Evolutionary conservation across 169 alveolate genomes (phyloP), one percentile per base, ranked within the genome.

Genomic region (Plasmodium gallinaceum): DNA sequence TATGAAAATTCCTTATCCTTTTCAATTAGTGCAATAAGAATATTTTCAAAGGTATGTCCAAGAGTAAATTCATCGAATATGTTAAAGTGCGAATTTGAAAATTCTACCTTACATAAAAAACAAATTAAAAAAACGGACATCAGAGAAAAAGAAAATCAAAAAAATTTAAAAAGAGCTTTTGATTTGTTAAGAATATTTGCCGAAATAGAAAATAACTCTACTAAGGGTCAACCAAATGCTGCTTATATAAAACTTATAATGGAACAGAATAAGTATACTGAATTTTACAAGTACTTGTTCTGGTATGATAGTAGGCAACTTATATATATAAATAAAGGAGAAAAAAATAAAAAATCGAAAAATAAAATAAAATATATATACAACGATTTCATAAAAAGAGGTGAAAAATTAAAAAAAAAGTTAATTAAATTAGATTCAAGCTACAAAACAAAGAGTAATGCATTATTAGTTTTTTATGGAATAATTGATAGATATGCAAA

Each of bases 21-120:
- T 70, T 20, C 86, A 60, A n/a, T 37, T 48, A 83, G 69, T 70
- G 91, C 86, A 42, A 48, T 83, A 32, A 66, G 91, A 62, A 46
- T 83, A 69, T 83, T 83, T 72, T 83, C 91, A 39, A 66, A 66
- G 46, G 91, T 83, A n/a, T 83, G 91, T 18, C 91, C 91, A 37
- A 83, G 65, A 46, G 43, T 46, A 54, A 48, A 32, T 18, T 37
- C 60, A 26, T 26, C 57, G 7, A 69, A 70, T 69, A 20, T 46
- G 10, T 32, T 83, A 16, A 54, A 6, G 12, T 83, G 91, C 32
- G 64, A 70, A 5, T 83, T 83, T 83, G 91, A 83, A 54, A 16
- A 83, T n/a, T 83, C 91, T 5, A 43, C 65, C 6, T 46, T 83
- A 39, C 68, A 70, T 69, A 70, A 83, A 22, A 14, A 18, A 39